These are phyloP conservation scores for Metahyphopichia silvanorum DNA, from an alignment of 805 yeast species.

Conservation along the genomic window DNA sequence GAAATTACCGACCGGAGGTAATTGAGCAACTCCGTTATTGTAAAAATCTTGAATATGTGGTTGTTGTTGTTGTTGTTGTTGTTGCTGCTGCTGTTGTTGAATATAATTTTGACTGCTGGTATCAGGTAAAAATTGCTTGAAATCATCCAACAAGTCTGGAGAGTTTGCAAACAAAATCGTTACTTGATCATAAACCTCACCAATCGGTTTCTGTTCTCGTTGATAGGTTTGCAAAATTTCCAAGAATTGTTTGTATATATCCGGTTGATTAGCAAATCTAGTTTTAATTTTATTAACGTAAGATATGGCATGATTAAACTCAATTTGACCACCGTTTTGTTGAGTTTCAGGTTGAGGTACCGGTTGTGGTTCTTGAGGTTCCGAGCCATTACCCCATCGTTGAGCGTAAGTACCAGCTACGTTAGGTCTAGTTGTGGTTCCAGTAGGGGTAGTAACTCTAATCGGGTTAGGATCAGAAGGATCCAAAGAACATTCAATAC, in stretches of 20 bases:
- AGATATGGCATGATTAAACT: constrained; percentile 94
- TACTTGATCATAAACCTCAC: constrained; percentile 93
- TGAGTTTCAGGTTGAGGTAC: constrained; percentile 10
- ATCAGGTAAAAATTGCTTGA: constrained; percentile 93
- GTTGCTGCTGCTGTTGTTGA: constrained; percentile 21
- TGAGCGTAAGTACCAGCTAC: constrained; percentile 26
- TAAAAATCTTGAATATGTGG: constrained; percentile 16
- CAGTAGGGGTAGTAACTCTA: constrained; percentile 92
- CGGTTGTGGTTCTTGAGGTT: constrained; percentile 13
- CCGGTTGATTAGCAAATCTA: constrained; percentile 90
- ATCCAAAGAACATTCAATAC: constrained; percentile 85
- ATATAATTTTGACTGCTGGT: constrained; percentile 41
- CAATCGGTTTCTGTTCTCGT: constrained; percentile 91
- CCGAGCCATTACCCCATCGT: constrained; percentile 24
- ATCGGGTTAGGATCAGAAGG: constrained; percentile 91
- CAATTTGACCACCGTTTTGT: constrained; percentile 65
- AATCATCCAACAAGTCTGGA: constrained; percentile 92
- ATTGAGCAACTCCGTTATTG: constrained; percentile 42
- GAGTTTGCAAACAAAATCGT: constrained; percentile 85
- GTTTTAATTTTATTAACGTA: constrained; percentile 96
- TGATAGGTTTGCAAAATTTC: constrained; percentile 96
- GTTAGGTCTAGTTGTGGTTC: constrained; percentile 73
- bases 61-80: constrained; percentile 15
- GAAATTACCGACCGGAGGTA: constrained; percentile 88
- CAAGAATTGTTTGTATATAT: constrained; percentile 88